Evolutionary conservation across 331 rosid species (phyloP), one percentile per base, ranked within the genome.

Genomic region (Phaseolus coccineus): DNA sequence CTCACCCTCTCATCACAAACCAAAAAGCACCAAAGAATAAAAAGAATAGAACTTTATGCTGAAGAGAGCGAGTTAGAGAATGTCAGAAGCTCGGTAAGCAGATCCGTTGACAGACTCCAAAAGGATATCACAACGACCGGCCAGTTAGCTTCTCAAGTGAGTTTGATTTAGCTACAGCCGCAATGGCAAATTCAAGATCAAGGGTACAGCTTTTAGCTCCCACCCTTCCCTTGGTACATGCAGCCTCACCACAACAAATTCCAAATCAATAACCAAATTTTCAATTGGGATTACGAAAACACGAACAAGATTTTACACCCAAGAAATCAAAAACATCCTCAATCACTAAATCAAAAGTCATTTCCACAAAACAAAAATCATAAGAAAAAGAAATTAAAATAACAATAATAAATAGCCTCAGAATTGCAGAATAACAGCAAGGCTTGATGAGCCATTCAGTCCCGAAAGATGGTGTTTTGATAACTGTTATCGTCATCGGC

Each of bases 61-160:
- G 22, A 19, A 19, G 22, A 19, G 22, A 19, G 22, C 22, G 22
- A 19, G 22, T 19, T 19, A 19, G 22, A 19, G 22, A 19, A 19
- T 19, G 79, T 92, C 37, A 91, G 94, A 95, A 91, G 87, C 88
- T 92, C 94, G 96, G 98, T 95, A 91, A 92, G 97, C 97, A 95
- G 93, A 92, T 85, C 14, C 71, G 86, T 87, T 70, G 96, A 95
- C 86, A 40, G 87, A 88, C 6, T 84, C 30, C 19, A 39, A 33
- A 50, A 6, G 79, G 80, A 79, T 69, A 84, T 70, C 82, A 79
- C 98, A 79, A 91, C 84, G 84, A 84, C 88, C 95, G 97, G 97
- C 97, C 97, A 86, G 97, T 64, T 22, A 94, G 90, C 91, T 81
- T 86, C 94, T 82, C 74, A 8, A 16, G 33, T 1, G 2, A 3